phyloP scores from a whole-genome alignment of 352 stramenopile genomes.

The Pythium rishiriense region DNA sequence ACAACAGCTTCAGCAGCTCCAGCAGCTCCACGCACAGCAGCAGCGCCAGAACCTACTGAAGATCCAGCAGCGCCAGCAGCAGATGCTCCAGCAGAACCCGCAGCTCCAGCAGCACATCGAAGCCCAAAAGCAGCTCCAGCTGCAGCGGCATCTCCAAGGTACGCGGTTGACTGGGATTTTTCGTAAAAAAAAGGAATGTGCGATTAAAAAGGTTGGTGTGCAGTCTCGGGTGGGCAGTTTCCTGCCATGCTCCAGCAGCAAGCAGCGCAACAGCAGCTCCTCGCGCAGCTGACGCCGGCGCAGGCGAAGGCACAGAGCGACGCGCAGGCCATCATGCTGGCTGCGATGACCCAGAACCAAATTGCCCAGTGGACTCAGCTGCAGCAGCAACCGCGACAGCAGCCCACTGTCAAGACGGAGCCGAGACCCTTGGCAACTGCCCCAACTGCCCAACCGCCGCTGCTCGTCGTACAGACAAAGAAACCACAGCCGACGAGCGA shows the following conservation, averaged over 20 bases:
- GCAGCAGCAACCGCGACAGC: neutral
- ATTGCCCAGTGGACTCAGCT: slow-evolving; percentile 7
- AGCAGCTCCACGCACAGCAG: neutral
- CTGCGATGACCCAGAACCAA: slow-evolving; percentile 18
- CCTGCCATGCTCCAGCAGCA: slow-evolving; percentile 2
- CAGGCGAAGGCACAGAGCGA: slow-evolving; percentile 12
- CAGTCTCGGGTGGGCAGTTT: slow-evolving; percentile 1
- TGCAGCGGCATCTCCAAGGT: slow-evolving; percentile 22
- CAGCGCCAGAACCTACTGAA: slow-evolving; percentile 9
- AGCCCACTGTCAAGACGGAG: slow-evolving; percentile 3
- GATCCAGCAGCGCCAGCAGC: slow-evolving; percentile 11
- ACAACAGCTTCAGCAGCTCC: slow-evolving; percentile 12
- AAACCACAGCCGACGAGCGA: slow-evolving; percentile 19
- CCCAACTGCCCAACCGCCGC: neutral
- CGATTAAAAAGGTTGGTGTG: neutral
- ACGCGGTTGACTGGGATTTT: neutral
- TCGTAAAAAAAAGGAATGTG: too few relatives aligned
- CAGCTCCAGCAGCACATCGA: slow-evolving; percentile 23
- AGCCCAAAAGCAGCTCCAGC: slow-evolving; percentile 22
- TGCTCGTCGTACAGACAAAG: slow-evolving; percentile 10
- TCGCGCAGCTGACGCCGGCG: neutral
- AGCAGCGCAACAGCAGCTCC: slow-evolving; percentile 6
- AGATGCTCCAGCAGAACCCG: slow-evolving; percentile 14
- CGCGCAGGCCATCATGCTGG: slow-evolving; percentile 27
- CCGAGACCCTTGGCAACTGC: neutral